Base-by-base conservation (phyloP, 257 asterid genomes). In the Catharanthus roseus region DNA sequence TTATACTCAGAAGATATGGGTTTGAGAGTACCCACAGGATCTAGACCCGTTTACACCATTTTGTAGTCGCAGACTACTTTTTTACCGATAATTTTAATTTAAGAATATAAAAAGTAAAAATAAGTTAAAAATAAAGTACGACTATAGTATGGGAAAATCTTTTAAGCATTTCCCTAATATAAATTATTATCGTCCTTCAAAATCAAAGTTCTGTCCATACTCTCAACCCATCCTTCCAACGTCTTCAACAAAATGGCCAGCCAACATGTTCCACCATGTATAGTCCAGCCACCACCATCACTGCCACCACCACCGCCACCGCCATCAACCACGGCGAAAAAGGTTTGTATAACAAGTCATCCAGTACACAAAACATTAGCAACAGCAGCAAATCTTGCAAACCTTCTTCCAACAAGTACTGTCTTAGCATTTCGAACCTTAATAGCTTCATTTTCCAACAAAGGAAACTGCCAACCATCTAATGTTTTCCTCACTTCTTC, bases 391-490 rank as follows among this genome's bases (percentile, higher is more conserved):
- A 87, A 86, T 81, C 81, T 89, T 23, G 84, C 89, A 3, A 83
- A 86, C 85, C 95, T 89, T 77, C 83, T 87, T 1, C 92, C 96
- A 5, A 90, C 92, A 0, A 89, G 96, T 50, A 86, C 92, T 0
- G 95, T 85, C 60, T 82, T 88, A 0, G 86, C 87, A 39, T 87
- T 86, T 56, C 84, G 74, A 33, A 82, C 92, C 65, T 85, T 90
- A 0, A 70, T 79, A 0, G 90, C 95, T 0, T 77, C 89, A 6
- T 90, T 90, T 51, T 75, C 96, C 24, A 85, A 83, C 82, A 78
- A 78, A 31, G 95, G 92, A 38, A 26, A 0, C 31, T 86, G 95
- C 50, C 74, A 38, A 36, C 3, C 68, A 10, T 61, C 96, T 67
- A 86, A 89, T 81, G 66, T 65, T 67, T 74, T 10, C 69, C 85